These are phyloP conservation scores for Medicago ruthenica DNA, from an alignment of 306 rosid species.

Conservation along the genomic window DNA sequence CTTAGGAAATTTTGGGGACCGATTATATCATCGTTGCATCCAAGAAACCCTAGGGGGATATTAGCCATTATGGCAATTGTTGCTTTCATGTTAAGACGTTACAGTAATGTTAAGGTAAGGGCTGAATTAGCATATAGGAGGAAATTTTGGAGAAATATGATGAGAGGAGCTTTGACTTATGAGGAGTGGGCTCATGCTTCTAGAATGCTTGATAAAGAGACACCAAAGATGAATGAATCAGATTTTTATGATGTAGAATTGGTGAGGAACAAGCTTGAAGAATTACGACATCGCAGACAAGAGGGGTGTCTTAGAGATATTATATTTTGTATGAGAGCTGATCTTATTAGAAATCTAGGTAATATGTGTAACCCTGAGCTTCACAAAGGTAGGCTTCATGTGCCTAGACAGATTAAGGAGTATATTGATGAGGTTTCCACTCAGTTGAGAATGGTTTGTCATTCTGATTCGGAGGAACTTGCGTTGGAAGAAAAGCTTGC, in stretches of 20 bases:
- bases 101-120: constrained; percentile 71
- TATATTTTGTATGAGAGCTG: constrained; percentile 91
- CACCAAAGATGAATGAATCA: constrained; percentile 85
- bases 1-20: constrained; percentile 56
- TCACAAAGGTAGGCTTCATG: constrained; percentile 91
- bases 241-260: constrained; percentile 82
- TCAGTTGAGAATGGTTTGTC: constrained; percentile 91
- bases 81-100: constrained; percentile 82
- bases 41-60: constrained; percentile 94
- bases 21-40: constrained; percentile 75
- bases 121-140: constrained; percentile 95
- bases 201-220: constrained; percentile 94
- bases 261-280: constrained; percentile 85
- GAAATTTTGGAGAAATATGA: constrained; percentile 95
- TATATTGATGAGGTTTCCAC: constrained; percentile 88
- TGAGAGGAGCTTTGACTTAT: constrained; percentile 86
- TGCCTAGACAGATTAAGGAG: constrained; percentile 83
- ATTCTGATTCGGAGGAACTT: constrained; percentile 87
- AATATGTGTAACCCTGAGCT: constrained; percentile 94
- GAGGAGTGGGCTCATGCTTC: constrained; percentile 99
- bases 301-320: constrained; percentile 88
- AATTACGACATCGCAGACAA: constrained; percentile 85
- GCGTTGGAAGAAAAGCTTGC: constrained; percentile 87
- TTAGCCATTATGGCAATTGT: constrained; percentile 83
- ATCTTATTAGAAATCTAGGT: constrained; percentile 89